Conservation (phyloP, 1,139 yeast species). For the Debaryomyces subglobosus region DNA sequence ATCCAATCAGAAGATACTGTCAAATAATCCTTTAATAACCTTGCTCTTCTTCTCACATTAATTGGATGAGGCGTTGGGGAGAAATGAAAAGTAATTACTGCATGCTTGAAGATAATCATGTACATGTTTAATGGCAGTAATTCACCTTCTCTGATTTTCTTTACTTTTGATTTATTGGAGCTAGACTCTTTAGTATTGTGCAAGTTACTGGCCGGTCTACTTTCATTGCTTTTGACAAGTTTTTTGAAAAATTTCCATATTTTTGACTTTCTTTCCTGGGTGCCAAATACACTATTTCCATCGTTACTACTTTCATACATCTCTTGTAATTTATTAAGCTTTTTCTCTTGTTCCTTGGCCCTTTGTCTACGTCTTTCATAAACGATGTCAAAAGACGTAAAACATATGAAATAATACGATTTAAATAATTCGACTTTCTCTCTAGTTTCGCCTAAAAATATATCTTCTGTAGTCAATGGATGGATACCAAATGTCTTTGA, state of each 20-base stretch:
- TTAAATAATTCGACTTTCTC: slow-evolving; percentile 93
- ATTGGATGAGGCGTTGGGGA: slow-evolving; percentile 96
- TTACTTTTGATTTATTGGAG: slow-evolving; percentile 31
- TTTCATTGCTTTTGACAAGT: slow-evolving; percentile 11
- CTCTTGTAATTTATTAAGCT: slow-evolving; percentile 43
- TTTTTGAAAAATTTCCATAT: slow-evolving; percentile 22
- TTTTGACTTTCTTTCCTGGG: slow-evolving; percentile 22
- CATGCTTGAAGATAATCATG: slow-evolving; percentile 86
- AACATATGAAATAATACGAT: slow-evolving; percentile 89
- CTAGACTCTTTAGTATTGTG: slow-evolving; percentile 21
- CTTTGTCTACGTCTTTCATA: slow-evolving; percentile 64
- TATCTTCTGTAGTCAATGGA: slow-evolving; percentile 93
- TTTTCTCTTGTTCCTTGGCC: slow-evolving; percentile 47
- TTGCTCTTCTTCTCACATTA: slow-evolving; percentile 89
- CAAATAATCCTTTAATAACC: slow-evolving; percentile 82
- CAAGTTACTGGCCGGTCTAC: slow-evolving; percentile 6
- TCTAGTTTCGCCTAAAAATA: slow-evolving; percentile 88
- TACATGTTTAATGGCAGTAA: slow-evolving; percentile 91
- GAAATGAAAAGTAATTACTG: slow-evolving; percentile 91
- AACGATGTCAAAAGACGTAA: slow-evolving; percentile 87
- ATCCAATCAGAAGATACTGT: slow-evolving; percentile 96
- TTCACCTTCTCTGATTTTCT: slow-evolving; percentile 65
- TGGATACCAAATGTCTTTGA: slow-evolving; percentile 86
- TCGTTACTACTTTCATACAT: slow-evolving; percentile 29
- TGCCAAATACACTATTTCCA: slow-evolving; percentile 23